These are phyloP conservation scores for Trichoderma asperelloides DNA, from an alignment of 495 filamentous ascomycete genomes.

Conservation along the genomic window DNA sequence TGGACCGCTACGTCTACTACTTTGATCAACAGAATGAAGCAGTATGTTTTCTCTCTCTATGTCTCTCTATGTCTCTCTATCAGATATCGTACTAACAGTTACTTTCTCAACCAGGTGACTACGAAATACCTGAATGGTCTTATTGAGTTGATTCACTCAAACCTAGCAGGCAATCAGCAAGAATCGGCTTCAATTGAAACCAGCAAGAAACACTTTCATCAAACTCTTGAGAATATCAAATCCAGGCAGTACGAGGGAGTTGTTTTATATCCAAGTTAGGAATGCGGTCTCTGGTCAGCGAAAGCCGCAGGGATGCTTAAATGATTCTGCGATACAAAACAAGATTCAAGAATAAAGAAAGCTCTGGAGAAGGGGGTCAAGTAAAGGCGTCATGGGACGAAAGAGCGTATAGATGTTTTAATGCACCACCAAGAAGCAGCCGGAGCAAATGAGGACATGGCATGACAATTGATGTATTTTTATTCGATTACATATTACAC, in stretches of 20 bases:
- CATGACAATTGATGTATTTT: neutral
- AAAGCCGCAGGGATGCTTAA: neutral
- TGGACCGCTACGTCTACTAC: constrained; percentile 98
- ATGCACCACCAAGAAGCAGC: neutral
- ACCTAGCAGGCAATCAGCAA: constrained; percentile 70
- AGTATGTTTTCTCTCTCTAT: constrained; percentile 37
- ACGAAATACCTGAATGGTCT: constrained; percentile 97
- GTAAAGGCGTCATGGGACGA: neutral
- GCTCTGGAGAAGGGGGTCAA: neutral
- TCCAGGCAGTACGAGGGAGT: constrained; percentile 90
- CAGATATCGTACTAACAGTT: constrained; percentile 15
- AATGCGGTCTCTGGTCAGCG: neutral
- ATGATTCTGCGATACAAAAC: neutral
- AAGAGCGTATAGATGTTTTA: neutral
- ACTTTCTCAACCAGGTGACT: constrained; percentile 53
- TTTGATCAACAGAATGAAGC: constrained; percentile 99
- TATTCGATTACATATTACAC: neutral
- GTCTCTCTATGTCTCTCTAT: too few relatives aligned
- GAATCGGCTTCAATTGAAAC: constrained; percentile 72
- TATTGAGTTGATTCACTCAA: constrained; percentile 96
- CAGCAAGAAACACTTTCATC: constrained; percentile 84
- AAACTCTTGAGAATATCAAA: constrained; percentile 87
- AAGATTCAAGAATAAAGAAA: neutral
- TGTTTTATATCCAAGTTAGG: constrained; percentile 60
- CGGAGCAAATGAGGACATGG: neutral